Percentiles rank a stretch among this genome's conserved stretches.
Evolutionary conservation across 306 rosid genomes (phyloP).

Genomic region (Trichosanthes cucumerina): DNA sequence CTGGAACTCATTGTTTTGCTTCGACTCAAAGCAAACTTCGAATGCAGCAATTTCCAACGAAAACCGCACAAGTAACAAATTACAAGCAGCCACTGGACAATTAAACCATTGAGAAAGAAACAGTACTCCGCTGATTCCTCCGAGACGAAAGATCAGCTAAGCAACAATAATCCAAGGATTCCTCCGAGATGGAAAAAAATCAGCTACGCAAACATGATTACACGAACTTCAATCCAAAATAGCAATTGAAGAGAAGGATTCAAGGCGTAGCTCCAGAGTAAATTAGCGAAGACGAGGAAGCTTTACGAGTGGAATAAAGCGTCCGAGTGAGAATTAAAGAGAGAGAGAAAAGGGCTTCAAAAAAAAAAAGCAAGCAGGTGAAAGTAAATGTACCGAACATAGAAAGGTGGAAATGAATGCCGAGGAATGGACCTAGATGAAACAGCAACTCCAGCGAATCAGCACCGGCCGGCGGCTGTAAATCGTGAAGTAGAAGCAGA

Average conservation of each 20-base stretch:
- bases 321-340: not conserved
- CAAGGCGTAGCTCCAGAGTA: conserved; percentile 16
- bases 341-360: not conserved
- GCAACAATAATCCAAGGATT: not conserved
- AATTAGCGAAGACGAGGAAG: conserved; percentile 15
- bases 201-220: not conserved
- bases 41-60: not conserved
- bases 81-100: not conserved
- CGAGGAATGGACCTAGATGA: conserved; percentile 11
- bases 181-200: not conserved
- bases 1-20: not conserved
- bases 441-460: conserved; percentile 32
- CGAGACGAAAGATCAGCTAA: not conserved
- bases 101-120: not conserved
- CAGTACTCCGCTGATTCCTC: not conserved
- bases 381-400: not conserved
- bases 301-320: conserved; percentile 23
- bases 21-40: conserved; percentile 2
- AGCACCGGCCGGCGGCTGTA: conserved; percentile 15
- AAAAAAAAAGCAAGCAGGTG: not conserved
- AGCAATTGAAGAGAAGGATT: not conserved
- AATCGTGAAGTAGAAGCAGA: conserved; percentile 23
- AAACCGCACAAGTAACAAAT: not conserved
- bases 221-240: not conserved
- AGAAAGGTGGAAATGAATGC: conserved; percentile 3